Evolutionary conservation across 2,329 filamentous ascomycete genomes (phyloP).

Genomic region (Ceratocystis ficicola): DNA sequence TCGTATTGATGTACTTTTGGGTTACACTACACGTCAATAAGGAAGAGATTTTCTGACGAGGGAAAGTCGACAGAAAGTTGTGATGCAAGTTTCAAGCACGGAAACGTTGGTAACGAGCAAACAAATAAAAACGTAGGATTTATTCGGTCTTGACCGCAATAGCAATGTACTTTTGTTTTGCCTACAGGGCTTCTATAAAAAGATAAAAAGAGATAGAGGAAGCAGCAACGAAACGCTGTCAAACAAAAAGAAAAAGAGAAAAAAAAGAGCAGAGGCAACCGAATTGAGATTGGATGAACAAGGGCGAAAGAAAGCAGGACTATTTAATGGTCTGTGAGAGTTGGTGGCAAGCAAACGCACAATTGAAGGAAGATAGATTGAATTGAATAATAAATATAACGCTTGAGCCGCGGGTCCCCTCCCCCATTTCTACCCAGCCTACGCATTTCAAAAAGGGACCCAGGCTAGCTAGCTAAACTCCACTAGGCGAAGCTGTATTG

Average conservation of each 20-base stretch:
- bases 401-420: background rate
- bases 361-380: background rate
- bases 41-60: background rate
- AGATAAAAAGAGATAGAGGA: conserved; percentile 1
- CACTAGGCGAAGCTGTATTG: background rate
- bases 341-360: background rate
- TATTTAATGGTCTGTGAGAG: background rate
- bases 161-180: background rate
- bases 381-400: background rate
- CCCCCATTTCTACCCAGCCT: too few species aligned
- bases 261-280: background rate
- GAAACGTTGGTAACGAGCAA: background rate
- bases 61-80: background rate
- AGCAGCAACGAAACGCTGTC: background rate
- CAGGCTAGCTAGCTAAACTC: background rate
- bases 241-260: background rate
- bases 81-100: background rate
- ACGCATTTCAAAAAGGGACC: too few species aligned
- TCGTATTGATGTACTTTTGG: background rate
- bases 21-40: background rate
- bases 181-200: conserved; percentile 6
- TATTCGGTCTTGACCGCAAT: background rate
- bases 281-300: too few species aligned
- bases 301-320: background rate
- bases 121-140: background rate